Percentiles rank a stretch among this genome's conserved stretches.
Conservation (phyloP, 345 rosid species). For the Salix dunnii region DNA sequence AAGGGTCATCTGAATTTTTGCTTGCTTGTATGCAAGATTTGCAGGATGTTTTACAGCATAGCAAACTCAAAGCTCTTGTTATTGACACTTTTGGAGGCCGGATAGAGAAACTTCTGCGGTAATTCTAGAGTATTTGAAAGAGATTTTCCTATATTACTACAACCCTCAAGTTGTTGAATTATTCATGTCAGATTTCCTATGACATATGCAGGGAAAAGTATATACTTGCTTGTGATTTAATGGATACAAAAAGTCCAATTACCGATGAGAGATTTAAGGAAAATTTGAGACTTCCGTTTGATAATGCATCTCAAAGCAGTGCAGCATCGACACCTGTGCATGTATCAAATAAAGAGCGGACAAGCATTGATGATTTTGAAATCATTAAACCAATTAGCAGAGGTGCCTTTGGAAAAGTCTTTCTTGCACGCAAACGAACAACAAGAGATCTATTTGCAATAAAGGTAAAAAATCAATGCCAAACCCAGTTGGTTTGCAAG, state of each 20-base stretch:
- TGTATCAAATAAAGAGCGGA: slow-evolving; percentile 53
- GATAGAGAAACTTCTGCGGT: slow-evolving; percentile 71
- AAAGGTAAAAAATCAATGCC: slow-evolving; percentile 42
- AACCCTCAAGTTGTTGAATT: slow-evolving; percentile 4
- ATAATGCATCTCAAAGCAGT: slow-evolving; percentile 48
- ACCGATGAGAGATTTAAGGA: slow-evolving; percentile 41
- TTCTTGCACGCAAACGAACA: slow-evolving; percentile 76
- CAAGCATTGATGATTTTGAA: slow-evolving; percentile 79
- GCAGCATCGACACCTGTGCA: slow-evolving; percentile 45
- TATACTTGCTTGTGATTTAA: slow-evolving; percentile 55
- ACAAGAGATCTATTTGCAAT: slow-evolving; percentile 88
- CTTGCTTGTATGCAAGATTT: slow-evolving; percentile 81
- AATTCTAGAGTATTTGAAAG: slow-evolving; percentile 10
- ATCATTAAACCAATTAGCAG: slow-evolving; percentile 81
- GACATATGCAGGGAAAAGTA: slow-evolving; percentile 64
- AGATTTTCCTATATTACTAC: slow-evolving; percentile 7
- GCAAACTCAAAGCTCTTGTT: slow-evolving; percentile 73
- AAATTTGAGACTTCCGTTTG: slow-evolving; percentile 30
- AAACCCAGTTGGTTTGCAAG: no score
- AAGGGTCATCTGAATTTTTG: slow-evolving; percentile 55
- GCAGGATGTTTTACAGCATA: slow-evolving; percentile 59
- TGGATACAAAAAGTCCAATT: slow-evolving; percentile 38
- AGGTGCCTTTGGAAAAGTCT: slow-evolving; percentile 86
- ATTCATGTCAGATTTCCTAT: slow-evolving; percentile 3
- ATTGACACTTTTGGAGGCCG: slow-evolving; percentile 79